Evolutionary conservation across 2,329 filamentous ascomycete genomes (phyloP).

Genomic region (Periconia sp.): DNA sequence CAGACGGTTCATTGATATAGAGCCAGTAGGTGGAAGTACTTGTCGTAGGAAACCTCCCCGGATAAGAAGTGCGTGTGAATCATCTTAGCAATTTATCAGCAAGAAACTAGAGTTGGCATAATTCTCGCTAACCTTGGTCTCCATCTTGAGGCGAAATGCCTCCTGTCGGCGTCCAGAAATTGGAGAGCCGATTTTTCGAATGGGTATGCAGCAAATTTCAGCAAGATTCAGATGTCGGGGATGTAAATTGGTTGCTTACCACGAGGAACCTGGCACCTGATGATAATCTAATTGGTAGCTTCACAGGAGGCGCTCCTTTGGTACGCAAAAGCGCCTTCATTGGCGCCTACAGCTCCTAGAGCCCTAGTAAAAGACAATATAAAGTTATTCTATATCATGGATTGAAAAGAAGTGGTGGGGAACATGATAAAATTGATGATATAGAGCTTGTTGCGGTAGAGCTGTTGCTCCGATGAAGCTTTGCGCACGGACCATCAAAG

Average conservation of each 20-base stretch:
- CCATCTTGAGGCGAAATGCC: constrained; percentile 64
- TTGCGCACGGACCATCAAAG: constrained; percentile 31
- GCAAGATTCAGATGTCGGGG: neutral
- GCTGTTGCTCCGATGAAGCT: constrained; percentile 17
- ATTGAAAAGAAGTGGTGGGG: neutral
- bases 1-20: constrained; percentile 9
- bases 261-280: constrained; percentile 39
- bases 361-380: neutral
- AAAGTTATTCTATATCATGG: neutral
- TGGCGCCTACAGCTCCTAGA: constrained; percentile 18
- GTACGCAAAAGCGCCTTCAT: constrained; percentile 37
- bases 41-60: constrained; percentile 55
- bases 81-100: constrained; percentile 29
- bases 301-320: constrained; percentile 20
- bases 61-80: constrained; percentile 52
- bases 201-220: constrained; percentile 53
- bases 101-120: neutral
- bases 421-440: constrained; percentile 10
- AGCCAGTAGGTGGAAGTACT: constrained; percentile 21
- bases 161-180: constrained; percentile 79
- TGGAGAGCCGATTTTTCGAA: constrained; percentile 68
- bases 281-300: constrained; percentile 10
- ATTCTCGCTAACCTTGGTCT: constrained; percentile 45
- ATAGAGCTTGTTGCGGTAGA: constrained; percentile 9
- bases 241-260: too few relatives aligned